Percentiles rank a stretch among this genome's conserved stretches.
phyloP scores from a whole-genome alignment of 805 yeast genomes.

The Yamadazyma sp. region DNA sequence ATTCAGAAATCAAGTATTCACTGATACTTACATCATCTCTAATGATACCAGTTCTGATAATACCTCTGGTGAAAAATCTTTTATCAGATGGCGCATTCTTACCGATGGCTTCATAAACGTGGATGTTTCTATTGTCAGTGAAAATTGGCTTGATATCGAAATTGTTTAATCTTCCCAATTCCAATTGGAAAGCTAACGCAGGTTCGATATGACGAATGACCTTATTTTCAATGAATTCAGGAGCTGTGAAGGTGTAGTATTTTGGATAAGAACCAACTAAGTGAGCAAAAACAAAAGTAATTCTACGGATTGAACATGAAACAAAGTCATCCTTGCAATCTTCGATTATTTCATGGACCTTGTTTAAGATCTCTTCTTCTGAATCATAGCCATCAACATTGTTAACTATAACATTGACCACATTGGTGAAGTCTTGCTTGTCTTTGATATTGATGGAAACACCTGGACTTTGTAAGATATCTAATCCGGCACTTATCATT shows the following conservation, averaged over 20 bases:
- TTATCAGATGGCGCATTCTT: slow-evolving; percentile 91
- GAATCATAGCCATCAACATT: slow-evolving; percentile 69
- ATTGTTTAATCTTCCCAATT: slow-evolving; percentile 89
- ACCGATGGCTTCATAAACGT: slow-evolving; percentile 94
- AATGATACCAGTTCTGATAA: slow-evolving; percentile 92
- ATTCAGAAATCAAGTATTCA: slow-evolving; percentile 93
- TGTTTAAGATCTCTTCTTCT: slow-evolving; percentile 65
- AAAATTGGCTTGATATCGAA: slow-evolving; percentile 92
- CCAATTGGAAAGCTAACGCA: slow-evolving; percentile 95
- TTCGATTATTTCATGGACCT: slow-evolving; percentile 61
- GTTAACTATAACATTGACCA: slow-evolving; percentile 75
- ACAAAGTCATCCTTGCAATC: slow-evolving; percentile 69
- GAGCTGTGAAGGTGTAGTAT: slow-evolving; percentile 93
- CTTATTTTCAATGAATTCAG: slow-evolving; percentile 79
- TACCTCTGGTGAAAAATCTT: slow-evolving; percentile 96
- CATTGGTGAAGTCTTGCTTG: slow-evolving; percentile 56
- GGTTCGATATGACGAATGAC: slow-evolving; percentile 98
- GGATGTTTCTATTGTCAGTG: slow-evolving; percentile 96
- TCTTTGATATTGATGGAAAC: slow-evolving; percentile 12
- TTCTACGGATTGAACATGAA: slow-evolving; percentile 79
- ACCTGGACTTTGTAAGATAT: slow-evolving; percentile 51
- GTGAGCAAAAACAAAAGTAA: slow-evolving; percentile 85
- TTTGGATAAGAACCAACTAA: slow-evolving; percentile 86
- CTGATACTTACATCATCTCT: slow-evolving; percentile 90
- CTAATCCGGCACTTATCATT: slow-evolving; percentile 70